Base-by-base conservation (phyloP, 1,284 basidiomycete genomes). In the Kwoniella shivajii region DNA sequence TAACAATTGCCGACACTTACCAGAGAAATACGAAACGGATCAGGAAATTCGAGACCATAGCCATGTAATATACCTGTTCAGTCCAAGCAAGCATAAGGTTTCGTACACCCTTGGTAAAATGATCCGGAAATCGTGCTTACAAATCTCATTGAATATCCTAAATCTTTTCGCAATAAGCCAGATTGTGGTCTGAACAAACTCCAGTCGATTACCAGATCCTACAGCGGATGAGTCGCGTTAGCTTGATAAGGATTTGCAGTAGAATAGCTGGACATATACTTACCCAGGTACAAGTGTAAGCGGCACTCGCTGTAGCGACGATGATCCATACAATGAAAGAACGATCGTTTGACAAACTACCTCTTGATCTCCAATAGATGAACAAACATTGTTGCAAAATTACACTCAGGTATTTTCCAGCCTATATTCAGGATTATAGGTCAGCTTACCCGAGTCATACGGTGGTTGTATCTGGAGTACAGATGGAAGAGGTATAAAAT, bases 11-110 rank as follows among this genome's bases (percentile, higher is more conserved):
- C 36, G 26, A 27, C 18, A 61, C 65, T 56, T 45, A 70, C 57
- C 88, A 80, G 7, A 92, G 68, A 89, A 91, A 97, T 30, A 84
- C 79, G 74, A 92, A 95, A 33, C 92, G 84, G 57, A 92, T 79
- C 30, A 89, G 46, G 13, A 88, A 71, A 76, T 97, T 91, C 4
- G 85, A 79, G 9, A 78, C 67, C 67, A 82, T 81, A 4, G 80
- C 80, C 11, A 79, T 57, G 65, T 82, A 82, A 65, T 82, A 82
- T n/a, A 76, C 66, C 46, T 69, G 57, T 31, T 14, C 16, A 30
- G 7, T 31, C 7, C 7, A 26, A 14, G 42, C n/a, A 16, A 43
- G 24, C 9, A 29, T n/a, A 31, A 14, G n/a, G 13, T n/a, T 29
- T n/a, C 22, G 3, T 10, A 43, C 14, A 13, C 3, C 7, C 24